Evolutionary conservation across 1,284 basidiomycete genomes (phyloP), one percentile per base, ranked within the genome.

Genomic region (Somion occarium): DNA sequence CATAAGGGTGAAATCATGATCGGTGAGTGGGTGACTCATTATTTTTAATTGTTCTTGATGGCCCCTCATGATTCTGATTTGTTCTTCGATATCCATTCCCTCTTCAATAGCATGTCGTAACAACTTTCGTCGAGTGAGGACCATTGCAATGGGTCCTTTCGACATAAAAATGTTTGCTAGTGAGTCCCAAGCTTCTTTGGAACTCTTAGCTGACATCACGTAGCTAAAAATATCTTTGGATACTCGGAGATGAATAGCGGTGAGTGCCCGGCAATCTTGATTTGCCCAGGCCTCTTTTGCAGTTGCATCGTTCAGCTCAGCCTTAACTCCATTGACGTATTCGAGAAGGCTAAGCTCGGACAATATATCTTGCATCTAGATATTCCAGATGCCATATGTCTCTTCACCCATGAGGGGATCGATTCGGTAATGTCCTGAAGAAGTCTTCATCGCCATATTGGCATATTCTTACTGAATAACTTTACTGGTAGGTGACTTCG

Each of bases 291-390:
- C 46, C n/a, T n/a, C n/a, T n/a, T n/a, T n/a, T 19, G 49, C 49
- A 19, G 44, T 19, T 5, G 51, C 45, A 22, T 37, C 27, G 13
- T 52, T 42, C 4, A 52, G 39, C 11, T n/a, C 25, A 38, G 15
- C 45, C 18, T 13, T 30, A 2, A 42, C 38, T 3, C 54, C 53
- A 9, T 52, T 51, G 18, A 58, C 57, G 41, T 67, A 59, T 0
- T 55, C 57, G 11, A 48, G 26, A 12, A 62, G 54, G 5, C 55
- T 53, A 1, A 52, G 30, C 38, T 69, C 66, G 0, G 56, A 63
- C 2, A 69, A 48, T 12, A 70, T 64, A 49, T 68, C 61, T 15
- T 49, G 46, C 56, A 70, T 65, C 46, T 62, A 61, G 43, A 64
- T 54, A 44, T 61, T 63, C 66, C 66, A 69, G 34, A 34, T 27